phyloP scores from a whole-genome alignment of 305 asterid species.

The Ilex paraguariensis region DNA sequence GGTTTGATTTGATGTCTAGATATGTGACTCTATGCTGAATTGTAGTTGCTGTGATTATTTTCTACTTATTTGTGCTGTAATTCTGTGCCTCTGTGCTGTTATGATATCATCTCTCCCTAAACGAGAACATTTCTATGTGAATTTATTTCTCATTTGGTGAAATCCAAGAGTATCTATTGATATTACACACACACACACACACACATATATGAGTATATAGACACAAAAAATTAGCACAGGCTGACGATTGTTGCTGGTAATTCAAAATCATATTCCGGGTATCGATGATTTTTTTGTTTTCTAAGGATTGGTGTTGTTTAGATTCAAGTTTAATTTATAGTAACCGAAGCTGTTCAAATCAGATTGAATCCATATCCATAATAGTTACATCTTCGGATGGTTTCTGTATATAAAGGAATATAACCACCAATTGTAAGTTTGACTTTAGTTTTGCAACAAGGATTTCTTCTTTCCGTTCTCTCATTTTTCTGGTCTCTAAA shows the following conservation, averaged over 20 bases:
- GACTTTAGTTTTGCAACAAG: too few relatives aligned
- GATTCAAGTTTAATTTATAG: too few relatives aligned
- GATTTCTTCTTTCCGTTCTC: neutral
- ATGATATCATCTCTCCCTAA: neutral
- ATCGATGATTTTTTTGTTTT: neutral
- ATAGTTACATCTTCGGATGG: too few relatives aligned
- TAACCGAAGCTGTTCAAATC: neutral
- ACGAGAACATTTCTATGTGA: neutral
- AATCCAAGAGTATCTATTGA: neutral
- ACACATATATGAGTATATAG: too few relatives aligned
- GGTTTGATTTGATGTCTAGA: conserved; percentile 11
- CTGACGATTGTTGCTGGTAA: too few relatives aligned
- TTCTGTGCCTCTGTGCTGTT: conserved; percentile 4
- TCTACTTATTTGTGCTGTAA: conserved; percentile 5
- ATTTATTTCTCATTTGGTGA: neutral
- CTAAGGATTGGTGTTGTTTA: neutral
- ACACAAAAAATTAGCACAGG: too few relatives aligned
- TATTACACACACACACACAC: too few relatives aligned
- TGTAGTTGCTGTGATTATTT: conserved; percentile 9
- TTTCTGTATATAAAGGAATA: too few relatives aligned
- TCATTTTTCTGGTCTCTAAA: neutral
- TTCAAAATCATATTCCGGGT: too few relatives aligned
- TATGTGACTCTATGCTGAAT: conserved; percentile 9
- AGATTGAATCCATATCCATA: neutral
- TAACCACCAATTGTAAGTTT: too few relatives aligned